A percentile compares a stretch with the other conserved stretches of the same genome.
These are phyloP conservation scores for Penicillium mononematosum DNA, from an alignment of 495 filamentous ascomycete genomes.

Conservation along the genomic window DNA sequence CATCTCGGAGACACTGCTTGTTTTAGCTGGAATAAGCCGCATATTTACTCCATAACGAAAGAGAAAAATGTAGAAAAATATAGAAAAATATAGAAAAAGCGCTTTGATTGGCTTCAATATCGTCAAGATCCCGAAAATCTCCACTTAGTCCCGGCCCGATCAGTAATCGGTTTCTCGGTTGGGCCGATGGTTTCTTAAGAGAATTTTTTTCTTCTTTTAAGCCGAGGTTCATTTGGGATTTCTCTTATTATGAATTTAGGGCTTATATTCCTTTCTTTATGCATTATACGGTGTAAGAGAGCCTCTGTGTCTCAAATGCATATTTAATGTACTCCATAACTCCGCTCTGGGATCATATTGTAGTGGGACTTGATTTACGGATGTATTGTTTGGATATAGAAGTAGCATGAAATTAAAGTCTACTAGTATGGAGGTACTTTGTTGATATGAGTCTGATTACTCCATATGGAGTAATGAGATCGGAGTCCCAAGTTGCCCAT, in stretches of 20 bases:
- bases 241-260: background rate
- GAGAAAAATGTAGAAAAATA: background rate
- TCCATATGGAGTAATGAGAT: no score
- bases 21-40: conserved; percentile 1
- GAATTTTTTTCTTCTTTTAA: background rate
- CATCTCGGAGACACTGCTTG: conserved; percentile 20
- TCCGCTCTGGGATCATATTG: no score
- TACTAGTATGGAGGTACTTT: no score
- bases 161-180: conserved; percentile 8
- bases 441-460: no score
- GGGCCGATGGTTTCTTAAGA: background rate
- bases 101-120: background rate
- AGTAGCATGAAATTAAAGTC: no score
- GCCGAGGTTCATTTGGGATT: conserved; percentile 5
- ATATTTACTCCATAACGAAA: background rate
- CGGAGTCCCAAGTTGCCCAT: no score
- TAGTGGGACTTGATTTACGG: no score
- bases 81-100: background rate
- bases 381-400: no score
- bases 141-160: conserved; percentile 10
- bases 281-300: no score
- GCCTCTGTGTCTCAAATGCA: no score
- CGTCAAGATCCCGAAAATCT: background rate
- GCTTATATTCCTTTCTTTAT: no score
- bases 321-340: no score